These are phyloP conservation scores for Pichia heedii DNA, from an alignment of 805 yeast genomes.

Conservation along the genomic window DNA sequence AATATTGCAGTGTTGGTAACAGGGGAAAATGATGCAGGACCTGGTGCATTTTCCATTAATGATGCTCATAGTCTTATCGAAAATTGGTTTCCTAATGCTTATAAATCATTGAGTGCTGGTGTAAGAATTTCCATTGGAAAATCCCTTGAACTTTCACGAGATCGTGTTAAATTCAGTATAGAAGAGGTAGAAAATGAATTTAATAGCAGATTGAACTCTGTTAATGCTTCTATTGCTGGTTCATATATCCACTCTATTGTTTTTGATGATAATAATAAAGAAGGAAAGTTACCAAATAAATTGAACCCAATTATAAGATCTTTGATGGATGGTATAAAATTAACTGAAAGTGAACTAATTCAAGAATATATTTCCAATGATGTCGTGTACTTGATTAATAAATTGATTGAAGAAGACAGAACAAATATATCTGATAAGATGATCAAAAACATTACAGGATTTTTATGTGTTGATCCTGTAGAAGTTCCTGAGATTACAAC, in stretches of 20 bases:
- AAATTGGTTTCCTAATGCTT: conserved; percentile 58
- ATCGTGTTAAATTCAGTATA: conserved; percentile 56
- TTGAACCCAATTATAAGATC: conserved; percentile 83
- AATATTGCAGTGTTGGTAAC: conserved; percentile 82
- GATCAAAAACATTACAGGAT: conserved; percentile 82
- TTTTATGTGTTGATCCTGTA: conserved; percentile 88
- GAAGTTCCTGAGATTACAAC: conserved; percentile 89
- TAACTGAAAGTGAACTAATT: conserved; percentile 54
- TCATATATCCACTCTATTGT: conserved; percentile 30
- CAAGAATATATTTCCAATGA: conserved; percentile 68
- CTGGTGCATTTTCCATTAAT: conserved; percentile 78
- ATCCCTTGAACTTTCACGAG: conserved; percentile 70
- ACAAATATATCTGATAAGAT: conserved; percentile 79
- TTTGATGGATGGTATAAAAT: conserved; percentile 85
- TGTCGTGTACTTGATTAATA: conserved; percentile 53
- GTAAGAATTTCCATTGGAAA: conserved; percentile 62
- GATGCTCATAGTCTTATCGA: conserved; percentile 62
- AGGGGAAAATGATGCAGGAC: conserved; percentile 91
- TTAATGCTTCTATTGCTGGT: conserved; percentile 69
- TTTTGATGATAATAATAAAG: conserved; percentile 28
- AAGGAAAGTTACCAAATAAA: conserved; percentile 72
- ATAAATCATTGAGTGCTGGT: conserved; percentile 54
- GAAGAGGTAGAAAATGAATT: conserved; percentile 54
- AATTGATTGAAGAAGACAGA: conserved; percentile 49
- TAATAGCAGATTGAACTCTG: conserved; percentile 43